A percentile compares a stretch with the other conserved stretches of the same genome.
Evolutionary conservation across 257 asterid species (phyloP).

Genomic region (Lithospermum erythrorhizon): DNA sequence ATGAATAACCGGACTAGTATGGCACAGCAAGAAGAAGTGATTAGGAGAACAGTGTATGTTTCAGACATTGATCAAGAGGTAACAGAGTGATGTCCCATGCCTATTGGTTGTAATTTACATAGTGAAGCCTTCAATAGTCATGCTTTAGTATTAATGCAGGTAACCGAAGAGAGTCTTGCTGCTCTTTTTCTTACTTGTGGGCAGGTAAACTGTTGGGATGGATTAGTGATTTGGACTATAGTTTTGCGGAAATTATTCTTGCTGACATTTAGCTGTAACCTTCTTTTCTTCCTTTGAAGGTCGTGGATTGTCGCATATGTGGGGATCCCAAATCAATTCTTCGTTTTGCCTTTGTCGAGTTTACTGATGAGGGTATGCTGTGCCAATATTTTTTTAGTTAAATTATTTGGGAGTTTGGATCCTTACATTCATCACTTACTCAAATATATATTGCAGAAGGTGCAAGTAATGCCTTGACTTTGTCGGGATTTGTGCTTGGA

Average conservation of each 20-base stretch:
- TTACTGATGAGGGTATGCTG: constrained; percentile 43
- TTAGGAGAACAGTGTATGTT: constrained; percentile 51
- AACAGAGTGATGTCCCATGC: neutral
- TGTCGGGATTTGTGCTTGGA: constrained; percentile 56
- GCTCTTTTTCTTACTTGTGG: constrained; percentile 44
- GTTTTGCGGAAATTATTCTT: neutral
- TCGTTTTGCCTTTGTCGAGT: constrained; percentile 60
- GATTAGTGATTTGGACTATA: neutral
- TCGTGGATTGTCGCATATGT: constrained; percentile 52
- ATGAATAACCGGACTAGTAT: constrained; percentile 39
- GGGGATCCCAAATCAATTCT: constrained; percentile 61
- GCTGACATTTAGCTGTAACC: neutral
- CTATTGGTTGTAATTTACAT: neutral
- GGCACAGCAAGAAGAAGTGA: constrained; percentile 51
- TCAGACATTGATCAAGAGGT: constrained; percentile 67
- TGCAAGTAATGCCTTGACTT: constrained; percentile 38
- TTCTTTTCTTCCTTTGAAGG: constrained; percentile 21
- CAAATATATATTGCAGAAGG: constrained; percentile 27
- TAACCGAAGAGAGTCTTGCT: constrained; percentile 51
- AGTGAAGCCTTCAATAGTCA: neutral
- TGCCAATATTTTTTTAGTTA: neutral
- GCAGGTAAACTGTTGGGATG: constrained; percentile 28
- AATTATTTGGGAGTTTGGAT: neutral
- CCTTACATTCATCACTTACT: constrained; percentile 1
- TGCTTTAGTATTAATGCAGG: constrained; percentile 15